Evolutionary conservation across 305 asterid species (phyloP).

Genomic region (Solanum hybrid): DNA sequence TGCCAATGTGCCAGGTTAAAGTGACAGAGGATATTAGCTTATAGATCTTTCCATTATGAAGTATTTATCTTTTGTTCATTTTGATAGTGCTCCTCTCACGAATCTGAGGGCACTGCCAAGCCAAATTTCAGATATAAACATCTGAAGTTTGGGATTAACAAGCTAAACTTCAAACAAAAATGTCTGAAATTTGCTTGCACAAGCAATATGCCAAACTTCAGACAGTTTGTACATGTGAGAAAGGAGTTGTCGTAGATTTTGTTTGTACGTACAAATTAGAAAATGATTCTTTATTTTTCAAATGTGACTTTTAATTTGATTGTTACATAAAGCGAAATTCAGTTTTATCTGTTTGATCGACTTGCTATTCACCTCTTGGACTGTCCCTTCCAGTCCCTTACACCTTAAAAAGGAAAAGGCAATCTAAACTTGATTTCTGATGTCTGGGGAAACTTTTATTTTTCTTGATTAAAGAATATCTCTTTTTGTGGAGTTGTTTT

Average conservation of each 20-base stretch:
- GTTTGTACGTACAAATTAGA: not conserved
- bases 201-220: not conserved
- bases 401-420: not conserved
- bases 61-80: not conserved
- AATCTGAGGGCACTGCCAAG: not conserved
- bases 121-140: not conserved
- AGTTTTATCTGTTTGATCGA: not conserved
- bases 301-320: not conserved
- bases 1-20: not conserved
- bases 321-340: not conserved
- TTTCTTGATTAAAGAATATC: not conserved
- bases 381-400: not conserved
- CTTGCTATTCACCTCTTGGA: not conserved
- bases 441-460: not conserved
- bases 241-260: not conserved
- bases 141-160: not conserved
- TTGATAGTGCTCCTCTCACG: not conserved
- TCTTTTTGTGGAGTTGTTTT: not conserved
- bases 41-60: not conserved
- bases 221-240: not conserved
- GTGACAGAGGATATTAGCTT: not conserved
- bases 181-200: not conserved
- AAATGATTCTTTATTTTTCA: not conserved
- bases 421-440: not conserved
- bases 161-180: not conserved